phyloP scores from a whole-genome alignment of 1,284 basidiomycete genomes.

The Takashimella koratensis region DNA sequence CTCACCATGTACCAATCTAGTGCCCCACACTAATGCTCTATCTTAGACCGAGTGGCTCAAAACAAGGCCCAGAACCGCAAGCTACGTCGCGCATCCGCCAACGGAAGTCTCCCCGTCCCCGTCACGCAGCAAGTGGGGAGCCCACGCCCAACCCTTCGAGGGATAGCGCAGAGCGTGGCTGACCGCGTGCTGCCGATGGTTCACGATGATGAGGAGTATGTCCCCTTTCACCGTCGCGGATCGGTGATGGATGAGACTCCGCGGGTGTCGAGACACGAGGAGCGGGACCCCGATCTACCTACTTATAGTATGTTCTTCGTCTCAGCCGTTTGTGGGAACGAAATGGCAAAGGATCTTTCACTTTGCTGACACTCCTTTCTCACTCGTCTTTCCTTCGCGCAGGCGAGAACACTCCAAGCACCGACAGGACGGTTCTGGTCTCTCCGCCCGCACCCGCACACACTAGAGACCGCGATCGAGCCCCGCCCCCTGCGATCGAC shows the following conservation, averaged over 20 bases:
- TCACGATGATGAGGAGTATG: background rate
- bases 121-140: background rate
- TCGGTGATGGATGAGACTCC: background rate
- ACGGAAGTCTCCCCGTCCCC: background rate
- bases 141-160: background rate
- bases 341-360: too few relatives aligned
- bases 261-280: background rate
- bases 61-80: background rate
- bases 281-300: background rate
- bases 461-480: background rate
- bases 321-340: too few relatives aligned
- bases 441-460: background rate
- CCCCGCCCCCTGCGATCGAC: background rate
- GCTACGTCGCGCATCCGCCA: background rate
- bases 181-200: background rate
- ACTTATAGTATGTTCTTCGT: background rate
- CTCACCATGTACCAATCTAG: background rate
- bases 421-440: background rate
- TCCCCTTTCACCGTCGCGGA: background rate
- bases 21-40: background rate
- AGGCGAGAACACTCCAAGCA: background rate
- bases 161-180: background rate
- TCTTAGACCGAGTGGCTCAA: background rate
- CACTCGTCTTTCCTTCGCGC: background rate
- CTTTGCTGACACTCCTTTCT: background rate